Base-by-base conservation (phyloP, 202 grass and related monocot genomes). In the Saccharum hybrid region DNA sequence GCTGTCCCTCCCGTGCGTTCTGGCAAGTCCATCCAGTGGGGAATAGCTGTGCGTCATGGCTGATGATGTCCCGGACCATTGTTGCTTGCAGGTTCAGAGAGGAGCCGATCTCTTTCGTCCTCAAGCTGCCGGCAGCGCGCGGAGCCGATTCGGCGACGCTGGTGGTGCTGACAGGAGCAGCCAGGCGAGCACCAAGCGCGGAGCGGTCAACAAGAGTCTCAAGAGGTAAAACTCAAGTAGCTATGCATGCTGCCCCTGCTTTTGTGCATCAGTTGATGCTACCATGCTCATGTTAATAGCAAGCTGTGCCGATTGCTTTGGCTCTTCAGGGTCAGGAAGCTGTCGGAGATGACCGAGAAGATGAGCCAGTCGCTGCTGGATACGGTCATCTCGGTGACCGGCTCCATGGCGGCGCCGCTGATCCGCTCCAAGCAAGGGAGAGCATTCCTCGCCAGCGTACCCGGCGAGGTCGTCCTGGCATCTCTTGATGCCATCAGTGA, bases 291-390 rank as follows among this genome's bases (percentile, higher is more conserved):
- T 52, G 60, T 13, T 14, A n/a, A n/a, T n/a, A 63, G 22, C 23
- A 63, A 30, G 26, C 22, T 13, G 8, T 59, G 43, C 12, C 15
- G 16, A 14, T 63, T 1, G 77, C 73, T n/a, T 30, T 23, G 68
- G 42, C 1, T 49, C 36, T 70, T 84, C 93, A 98, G 96, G 83
- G 96, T 93, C 28, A 88, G 89, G 85, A 89, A 92, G 76, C 41
- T 98, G 31, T 92, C 96, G 41, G 93, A 96, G 85, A 96, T 98
- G 92, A 96, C 96, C 3, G 96, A 98, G 83, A 92, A 84, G 71
- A 96, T 96, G 81, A 98, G 96, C 80, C 75, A 89, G 40, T 92
- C 86, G 42, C 76, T 99, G 88, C 96, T 99, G 0, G 88, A 96
- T 15, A 90, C 88, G 5, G 84, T 99, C 38, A 54, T 99, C 76